Evolutionary conservation across 768 basidiomycete species (phyloP), one percentile per base, ranked within the genome.

Genomic region (Coprinopsis sp.): DNA sequence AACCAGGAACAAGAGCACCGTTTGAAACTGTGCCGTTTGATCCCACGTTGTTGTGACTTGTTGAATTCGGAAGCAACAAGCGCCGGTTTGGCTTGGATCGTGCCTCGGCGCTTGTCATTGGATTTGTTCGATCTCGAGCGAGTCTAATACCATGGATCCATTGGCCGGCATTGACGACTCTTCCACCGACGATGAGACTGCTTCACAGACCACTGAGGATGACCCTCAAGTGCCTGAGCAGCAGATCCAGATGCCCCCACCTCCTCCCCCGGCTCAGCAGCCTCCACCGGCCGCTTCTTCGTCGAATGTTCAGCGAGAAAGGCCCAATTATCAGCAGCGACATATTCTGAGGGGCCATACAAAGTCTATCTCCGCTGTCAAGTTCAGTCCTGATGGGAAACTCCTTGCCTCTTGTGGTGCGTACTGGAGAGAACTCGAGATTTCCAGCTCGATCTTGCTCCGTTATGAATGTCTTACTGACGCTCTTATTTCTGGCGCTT

Each of bases 381-480:
- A 90, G 62, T 97, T 96, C 64, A 91, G 91, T 57, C 87, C 87
- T 0, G 88, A 95, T 60, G 94, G 94, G 8, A 78, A 77, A 18
- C 66, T 84, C 13, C 71, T 96, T 18, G 91, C 91, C 14, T 91
- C 91, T n/a, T 89, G 86, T 55, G 84, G 93, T 94, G 59, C 47
- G 84, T 70, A 25, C 41, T 34, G 49, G 57, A 49, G 27, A n/a
- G 50, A 4, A 8, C 48, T 47, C n/a, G 31, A 38, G 44, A 31
- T 25, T 49, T 51, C 44, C 22, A 31, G 19, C 24, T 41, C 25
- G 23, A 42, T 36, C 21, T 57, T 39, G 33, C 53, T 59, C 50
- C 34, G 49, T 27, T 23, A 37, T 54, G 36, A 42, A 53, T 33
- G 33, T 41, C 33, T 49, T 51, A 33, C 33, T 55, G 41, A 49